Base-by-base conservation (phyloP, 495 filamentous ascomycete genomes). In the Chlorociboria aeruginascens region DNA sequence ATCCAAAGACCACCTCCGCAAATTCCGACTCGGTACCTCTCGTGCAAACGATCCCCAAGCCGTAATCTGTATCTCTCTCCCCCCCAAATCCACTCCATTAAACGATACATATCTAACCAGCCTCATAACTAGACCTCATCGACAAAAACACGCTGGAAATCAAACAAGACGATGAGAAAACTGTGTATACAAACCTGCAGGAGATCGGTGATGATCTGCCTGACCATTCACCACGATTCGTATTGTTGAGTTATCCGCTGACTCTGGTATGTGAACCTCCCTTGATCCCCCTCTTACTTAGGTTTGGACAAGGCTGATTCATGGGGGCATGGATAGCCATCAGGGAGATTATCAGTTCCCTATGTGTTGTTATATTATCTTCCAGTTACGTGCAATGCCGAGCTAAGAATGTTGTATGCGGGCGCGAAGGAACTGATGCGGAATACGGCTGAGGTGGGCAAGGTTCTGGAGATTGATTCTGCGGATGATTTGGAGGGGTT, bases 291-390 rank as follows among this genome's bases (percentile, higher is more conserved):
- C n/a, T 45, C 8, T 3, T 3, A 30, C 16, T 35, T 13, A 11
- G 7, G 16, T 8, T 8, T 13, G 30, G 9, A 8, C n/a, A 11
- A 33, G 7, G 3, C 48, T 50, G 32, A 50, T 40, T 8, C 39
- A 13, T 39, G 37, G 8, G 20, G 8, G 20, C 16, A 8, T 29
- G 17, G 29, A 43, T 40, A 56, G 49, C 45, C 57, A 37, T 61
- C 54, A 2, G 54, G 62, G 50, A 45, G 52, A 35, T 25, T 64
- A 34, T 55, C 81, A 0, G 79, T 84, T 25, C 92, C 90, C 20
- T 98, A 97, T 63, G 88, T 95, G 36, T 77, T 98, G 60, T 68
- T 98, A 33, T 95, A 89, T 69, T 95, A 89, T 65, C 75, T 96
- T 40, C 92, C 92, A 13, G 82, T 77, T 39, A 95, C 89, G 39